phyloP scores from a whole-genome alignment of 495 filamentous ascomycete species.

The Podospora australis region DNA sequence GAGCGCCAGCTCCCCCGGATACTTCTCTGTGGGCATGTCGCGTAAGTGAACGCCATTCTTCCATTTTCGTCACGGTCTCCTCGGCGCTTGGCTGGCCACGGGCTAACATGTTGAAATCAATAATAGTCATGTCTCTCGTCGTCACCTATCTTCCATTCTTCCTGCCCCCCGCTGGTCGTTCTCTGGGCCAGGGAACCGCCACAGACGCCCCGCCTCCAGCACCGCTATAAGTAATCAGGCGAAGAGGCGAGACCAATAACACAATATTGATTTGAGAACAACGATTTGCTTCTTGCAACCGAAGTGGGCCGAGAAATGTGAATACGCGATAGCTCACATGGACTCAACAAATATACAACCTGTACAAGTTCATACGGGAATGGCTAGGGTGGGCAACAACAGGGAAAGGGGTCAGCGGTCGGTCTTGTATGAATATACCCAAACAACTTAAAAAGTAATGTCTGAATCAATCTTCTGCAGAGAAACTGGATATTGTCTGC shows the following conservation, averaged over 20 bases:
- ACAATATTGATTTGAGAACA: background rate
- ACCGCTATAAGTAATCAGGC: constrained; percentile 13
- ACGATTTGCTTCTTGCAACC: background rate
- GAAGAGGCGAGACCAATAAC: background rate
- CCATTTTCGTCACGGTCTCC: background rate
- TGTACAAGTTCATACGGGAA: background rate
- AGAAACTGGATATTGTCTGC: too few relatives aligned
- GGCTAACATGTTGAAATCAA: constrained; percentile 12
- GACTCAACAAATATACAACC: background rate
- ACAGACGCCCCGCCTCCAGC: constrained; percentile 41
- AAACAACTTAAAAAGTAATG: too few relatives aligned
- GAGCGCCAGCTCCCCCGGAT: constrained; percentile 63
- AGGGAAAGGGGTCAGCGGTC: background rate
- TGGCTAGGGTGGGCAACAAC: background rate
- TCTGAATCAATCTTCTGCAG: too few relatives aligned
- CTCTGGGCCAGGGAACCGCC: constrained; percentile 22
- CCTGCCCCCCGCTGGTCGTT: constrained; percentile 52
- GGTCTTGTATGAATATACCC: constrained; percentile 5
- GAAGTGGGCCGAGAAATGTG: background rate
- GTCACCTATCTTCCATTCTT: constrained; percentile 85
- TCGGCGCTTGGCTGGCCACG: background rate
- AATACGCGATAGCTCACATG: background rate
- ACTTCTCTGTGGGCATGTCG: constrained; percentile 80
- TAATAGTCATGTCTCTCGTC: constrained; percentile 68
- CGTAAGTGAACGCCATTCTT: constrained; percentile 50